Conservation (phyloP, 2,329 filamentous ascomycete genomes). For the Dryadomyces quercivorus region DNA sequence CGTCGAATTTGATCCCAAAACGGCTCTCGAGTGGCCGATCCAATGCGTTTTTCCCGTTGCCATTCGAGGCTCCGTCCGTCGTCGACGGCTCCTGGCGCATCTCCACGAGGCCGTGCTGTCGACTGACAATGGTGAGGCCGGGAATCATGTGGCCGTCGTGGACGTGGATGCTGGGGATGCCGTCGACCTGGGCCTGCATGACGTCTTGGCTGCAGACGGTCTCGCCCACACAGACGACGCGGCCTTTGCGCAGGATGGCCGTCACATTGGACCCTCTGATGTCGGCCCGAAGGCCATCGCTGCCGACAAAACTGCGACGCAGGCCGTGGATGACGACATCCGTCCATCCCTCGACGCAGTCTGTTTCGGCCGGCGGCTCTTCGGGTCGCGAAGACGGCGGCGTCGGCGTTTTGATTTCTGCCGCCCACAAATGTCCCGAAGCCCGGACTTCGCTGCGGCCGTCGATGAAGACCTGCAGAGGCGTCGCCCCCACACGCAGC, state of each 20-base stretch:
- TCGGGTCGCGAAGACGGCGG: no score
- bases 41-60: constrained; percentile 18
- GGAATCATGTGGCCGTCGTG: constrained; percentile 34
- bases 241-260: constrained; percentile 27
- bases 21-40: constrained; percentile 24
- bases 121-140: constrained; percentile 35
- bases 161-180: constrained; percentile 22
- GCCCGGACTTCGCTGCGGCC: constrained; percentile 23
- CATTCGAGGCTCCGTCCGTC: constrained; percentile 28
- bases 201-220: constrained; percentile 17
- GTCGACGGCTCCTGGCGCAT: constrained; percentile 31
- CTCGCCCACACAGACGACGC: constrained; percentile 25
- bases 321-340: constrained; percentile 26
- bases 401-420: no score
- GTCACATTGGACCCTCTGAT: constrained; percentile 15
- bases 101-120: constrained; percentile 35
- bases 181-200: constrained; percentile 4
- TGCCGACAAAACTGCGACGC: constrained; percentile 21
- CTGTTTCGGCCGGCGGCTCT: no score
- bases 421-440: neutral
- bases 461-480: constrained; percentile 35
- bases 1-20: constrained; percentile 27
- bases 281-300: constrained; percentile 5
- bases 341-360: no score
- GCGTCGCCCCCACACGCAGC: constrained; percentile 29